These are phyloP conservation scores for Erodium chrysanthum DNA, from an alignment of 441 rosid species.

Conservation along the genomic window DNA sequence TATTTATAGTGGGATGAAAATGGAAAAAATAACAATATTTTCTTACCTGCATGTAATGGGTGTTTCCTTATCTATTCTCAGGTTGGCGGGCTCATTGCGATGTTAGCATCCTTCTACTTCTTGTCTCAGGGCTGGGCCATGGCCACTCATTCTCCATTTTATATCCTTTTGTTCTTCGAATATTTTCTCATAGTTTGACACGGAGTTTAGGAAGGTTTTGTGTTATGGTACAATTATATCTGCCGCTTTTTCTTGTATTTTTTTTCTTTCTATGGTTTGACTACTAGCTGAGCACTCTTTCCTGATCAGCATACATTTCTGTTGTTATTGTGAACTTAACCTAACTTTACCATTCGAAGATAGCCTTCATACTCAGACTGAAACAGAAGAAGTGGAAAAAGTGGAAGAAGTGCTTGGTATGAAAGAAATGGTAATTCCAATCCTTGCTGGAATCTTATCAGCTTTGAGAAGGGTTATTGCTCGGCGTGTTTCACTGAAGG, in stretches of 20 bases:
- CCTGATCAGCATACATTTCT: background rate
- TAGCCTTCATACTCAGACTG: conserved; percentile 29
- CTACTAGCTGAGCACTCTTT: background rate
- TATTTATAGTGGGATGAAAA: background rate
- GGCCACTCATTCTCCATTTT: conserved; percentile 63
- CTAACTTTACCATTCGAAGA: conserved; percentile 48
- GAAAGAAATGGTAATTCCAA: conserved; percentile 62
- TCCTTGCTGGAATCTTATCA: conserved; percentile 84
- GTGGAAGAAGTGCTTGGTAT: conserved; percentile 46
- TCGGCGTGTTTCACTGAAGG: conserved; percentile 88
- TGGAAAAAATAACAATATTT: conserved; percentile 4
- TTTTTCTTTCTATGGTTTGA: conserved; percentile 7
- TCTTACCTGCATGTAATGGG: conserved; percentile 3
- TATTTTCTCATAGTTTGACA: conserved; percentile 11
- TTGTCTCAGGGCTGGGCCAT: conserved; percentile 95
- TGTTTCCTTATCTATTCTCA: conserved; percentile 25
- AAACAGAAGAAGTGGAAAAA: conserved; percentile 17
- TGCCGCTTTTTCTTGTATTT: background rate
- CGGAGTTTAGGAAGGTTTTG: conserved; percentile 8
- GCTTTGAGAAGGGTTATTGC: conserved; percentile 86
- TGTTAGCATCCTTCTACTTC: conserved; percentile 72
- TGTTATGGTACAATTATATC: background rate
- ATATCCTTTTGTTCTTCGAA: conserved; percentile 46
- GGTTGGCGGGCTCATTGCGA: conserved; percentile 86
- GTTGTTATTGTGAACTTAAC: conserved; percentile 43